phyloP scores from a whole-genome alignment of 73 alveolate genomes.

The Paramecium sexaurelia region DNA sequence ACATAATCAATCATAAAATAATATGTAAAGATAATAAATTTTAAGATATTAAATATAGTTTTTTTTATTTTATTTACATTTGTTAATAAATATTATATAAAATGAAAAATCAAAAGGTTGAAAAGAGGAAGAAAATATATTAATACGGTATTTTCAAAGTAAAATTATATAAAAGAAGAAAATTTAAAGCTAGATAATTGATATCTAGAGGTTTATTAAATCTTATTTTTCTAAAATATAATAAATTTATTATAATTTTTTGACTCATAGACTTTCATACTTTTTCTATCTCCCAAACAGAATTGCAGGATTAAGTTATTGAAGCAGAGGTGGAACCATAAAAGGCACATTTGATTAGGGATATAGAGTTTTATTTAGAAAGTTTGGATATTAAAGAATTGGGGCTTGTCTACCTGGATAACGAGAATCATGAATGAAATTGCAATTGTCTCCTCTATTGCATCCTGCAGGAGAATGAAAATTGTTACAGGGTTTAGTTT shows the following conservation, averaged over 20 bases:
- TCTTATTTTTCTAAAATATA: too few relatives aligned
- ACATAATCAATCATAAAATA: too few relatives aligned
- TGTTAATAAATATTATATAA: too few relatives aligned
- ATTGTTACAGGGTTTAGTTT: constrained; percentile 75
- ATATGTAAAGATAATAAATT: too few relatives aligned
- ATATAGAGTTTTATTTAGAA: not conserved
- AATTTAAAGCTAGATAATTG: not conserved
- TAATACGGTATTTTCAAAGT: too few relatives aligned
- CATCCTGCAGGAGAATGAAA: constrained; percentile 94
- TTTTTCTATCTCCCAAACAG: not conserved
- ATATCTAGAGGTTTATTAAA: not conserved
- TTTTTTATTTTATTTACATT: too few relatives aligned
- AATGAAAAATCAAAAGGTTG: too few relatives aligned
- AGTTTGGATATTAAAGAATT: not conserved
- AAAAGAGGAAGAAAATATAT: too few relatives aligned
- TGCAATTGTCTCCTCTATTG: constrained; percentile 90
- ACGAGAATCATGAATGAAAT: constrained; percentile 89
- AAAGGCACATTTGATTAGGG: not conserved
- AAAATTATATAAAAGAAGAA: too few relatives aligned
- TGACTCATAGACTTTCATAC: constrained; percentile 23
- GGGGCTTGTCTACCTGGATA: constrained; percentile 74
- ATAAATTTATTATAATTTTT: too few relatives aligned
- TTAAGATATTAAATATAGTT: too few relatives aligned
- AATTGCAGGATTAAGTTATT: not conserved
- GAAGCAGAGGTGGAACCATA: not conserved